Conservation (phyloP, 176 grass and related monocot species). For the Urochloa ruziziensis region DNA sequence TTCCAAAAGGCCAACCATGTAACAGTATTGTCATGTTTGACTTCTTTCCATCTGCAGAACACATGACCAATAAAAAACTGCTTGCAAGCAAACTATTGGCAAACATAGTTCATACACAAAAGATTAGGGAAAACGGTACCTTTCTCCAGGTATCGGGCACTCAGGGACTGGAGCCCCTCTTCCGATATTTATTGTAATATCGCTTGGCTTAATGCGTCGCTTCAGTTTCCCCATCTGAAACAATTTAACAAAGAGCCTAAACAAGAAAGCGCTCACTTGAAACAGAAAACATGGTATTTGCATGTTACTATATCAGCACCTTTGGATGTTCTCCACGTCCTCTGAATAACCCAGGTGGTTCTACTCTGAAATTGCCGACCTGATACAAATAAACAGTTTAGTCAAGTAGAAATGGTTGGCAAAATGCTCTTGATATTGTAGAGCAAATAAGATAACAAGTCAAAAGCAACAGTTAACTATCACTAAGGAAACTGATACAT, state of each 20-base stretch:
- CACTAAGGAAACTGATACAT: neutral
- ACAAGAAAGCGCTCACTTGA: neutral
- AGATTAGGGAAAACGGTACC: constrained; percentile 36
- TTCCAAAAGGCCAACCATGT: constrained; percentile 99
- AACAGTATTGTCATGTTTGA: constrained; percentile 95
- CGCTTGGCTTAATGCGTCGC: constrained; percentile 70
- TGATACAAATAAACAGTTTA: constrained; percentile 48
- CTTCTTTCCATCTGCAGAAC: constrained; percentile 82
- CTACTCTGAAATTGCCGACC: constrained; percentile 99
- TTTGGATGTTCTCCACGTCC: constrained; percentile 99
- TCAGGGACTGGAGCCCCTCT: constrained; percentile 55
- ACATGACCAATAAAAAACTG: constrained; percentile 33
- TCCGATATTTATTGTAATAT: constrained; percentile 98
- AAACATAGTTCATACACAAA: constrained; percentile 10
- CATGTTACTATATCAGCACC: constrained; percentile 38
- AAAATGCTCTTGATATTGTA: neutral
- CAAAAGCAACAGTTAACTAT: neutral
- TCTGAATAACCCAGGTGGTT: constrained; percentile 94
- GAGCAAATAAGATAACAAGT: neutral
- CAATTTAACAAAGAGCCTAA: constrained; percentile 18
- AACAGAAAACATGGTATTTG: neutral
- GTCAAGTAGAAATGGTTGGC: neutral
- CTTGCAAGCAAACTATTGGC: neutral
- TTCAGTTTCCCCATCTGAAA: constrained; percentile 98
- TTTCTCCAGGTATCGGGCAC: constrained; percentile 92